phyloP scores from a whole-genome alignment of 2,329 filamentous ascomycete species.

The Xylaria sp. region DNA sequence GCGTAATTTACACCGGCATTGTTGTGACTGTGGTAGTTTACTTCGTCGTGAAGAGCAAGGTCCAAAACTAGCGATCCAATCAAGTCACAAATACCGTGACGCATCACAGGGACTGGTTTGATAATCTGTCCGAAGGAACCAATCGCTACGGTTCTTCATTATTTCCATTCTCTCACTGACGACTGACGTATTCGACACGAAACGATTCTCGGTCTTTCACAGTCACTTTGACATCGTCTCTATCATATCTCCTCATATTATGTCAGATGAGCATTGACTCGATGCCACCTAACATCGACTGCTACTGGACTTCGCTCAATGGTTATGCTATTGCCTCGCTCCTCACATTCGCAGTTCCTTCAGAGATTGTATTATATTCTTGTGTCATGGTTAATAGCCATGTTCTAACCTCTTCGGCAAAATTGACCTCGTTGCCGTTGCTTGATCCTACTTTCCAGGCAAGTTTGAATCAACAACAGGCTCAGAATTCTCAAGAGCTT shows the following conservation, averaged over 20 bases:
- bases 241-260: background rate
- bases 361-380: background rate
- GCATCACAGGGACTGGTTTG: background rate
- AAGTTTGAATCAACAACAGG: background rate
- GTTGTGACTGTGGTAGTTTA: constrained; percentile 39
- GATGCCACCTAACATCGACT: background rate
- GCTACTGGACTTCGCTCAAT: background rate
- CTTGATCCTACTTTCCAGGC: background rate
- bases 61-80: background rate
- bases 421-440: background rate
- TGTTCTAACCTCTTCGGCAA: background rate
- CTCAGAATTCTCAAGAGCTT: background rate
- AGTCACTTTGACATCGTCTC: background rate
- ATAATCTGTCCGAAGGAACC: background rate
- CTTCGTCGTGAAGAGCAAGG: constrained; percentile 34
- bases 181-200: background rate
- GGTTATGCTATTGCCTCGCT: constrained; percentile 3
- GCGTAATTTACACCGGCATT: constrained; percentile 33
- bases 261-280: background rate
- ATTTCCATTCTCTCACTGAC: background rate
- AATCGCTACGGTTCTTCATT: background rate
- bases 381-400: background rate
- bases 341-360: background rate
- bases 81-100: background rate
- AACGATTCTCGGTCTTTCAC: background rate